These are phyloP conservation scores for Jamesozyma gamospora DNA, from an alignment of 805 yeast genomes.

Conservation along the genomic window DNA sequence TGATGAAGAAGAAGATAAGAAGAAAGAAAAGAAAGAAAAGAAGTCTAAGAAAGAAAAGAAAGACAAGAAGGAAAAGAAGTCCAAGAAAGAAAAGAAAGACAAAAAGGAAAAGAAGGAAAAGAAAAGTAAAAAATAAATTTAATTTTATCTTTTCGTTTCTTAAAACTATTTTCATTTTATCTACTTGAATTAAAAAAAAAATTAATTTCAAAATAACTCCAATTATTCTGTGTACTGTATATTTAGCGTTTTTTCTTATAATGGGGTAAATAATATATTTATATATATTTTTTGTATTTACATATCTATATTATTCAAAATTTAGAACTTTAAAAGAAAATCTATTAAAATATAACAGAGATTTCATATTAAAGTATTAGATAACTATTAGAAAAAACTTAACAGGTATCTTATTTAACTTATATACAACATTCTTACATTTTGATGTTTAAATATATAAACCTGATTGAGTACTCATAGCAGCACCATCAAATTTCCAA, in stretches of 20 bases:
- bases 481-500: conserved; percentile 25
- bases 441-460: conserved; percentile 15
- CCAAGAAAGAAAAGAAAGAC: conserved; percentile 40
- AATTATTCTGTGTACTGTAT: conserved; percentile 21
- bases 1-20: conserved; percentile 22
- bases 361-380: no score
- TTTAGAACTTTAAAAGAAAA: background rate
- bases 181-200: background rate
- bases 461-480: conserved; percentile 26
- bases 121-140: conserved; percentile 32
- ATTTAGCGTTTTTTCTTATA: conserved; percentile 16
- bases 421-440: background rate
- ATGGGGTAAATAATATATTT: conserved; percentile 4
- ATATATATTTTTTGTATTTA: conserved; percentile 3
- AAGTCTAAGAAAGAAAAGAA: conserved; percentile 40
- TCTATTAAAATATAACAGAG: background rate
- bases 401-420: background rate
- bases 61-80: conserved; percentile 44
- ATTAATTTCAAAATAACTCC: conserved; percentile 2
- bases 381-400: no score
- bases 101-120: conserved; percentile 41
- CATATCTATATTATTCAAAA: background rate
- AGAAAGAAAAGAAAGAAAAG: conserved; percentile 36
- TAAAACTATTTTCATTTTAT: background rate
- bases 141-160: background rate